Conservation (phyloP, 176 grass and related monocot species). For the Raddia guianensis region DNA sequence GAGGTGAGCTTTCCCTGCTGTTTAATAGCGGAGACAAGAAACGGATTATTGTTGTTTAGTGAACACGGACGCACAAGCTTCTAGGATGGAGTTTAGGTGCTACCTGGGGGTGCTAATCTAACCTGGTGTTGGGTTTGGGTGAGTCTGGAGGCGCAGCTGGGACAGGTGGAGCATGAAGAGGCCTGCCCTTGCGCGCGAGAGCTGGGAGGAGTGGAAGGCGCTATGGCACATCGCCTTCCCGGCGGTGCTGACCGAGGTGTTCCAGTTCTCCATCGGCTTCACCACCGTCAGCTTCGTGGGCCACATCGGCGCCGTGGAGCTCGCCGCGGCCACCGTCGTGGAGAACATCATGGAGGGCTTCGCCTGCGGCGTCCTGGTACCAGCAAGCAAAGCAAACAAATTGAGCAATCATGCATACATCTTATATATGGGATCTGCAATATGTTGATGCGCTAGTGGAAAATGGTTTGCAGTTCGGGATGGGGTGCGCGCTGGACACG, state of each 20-base stretch:
- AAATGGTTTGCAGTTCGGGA: constrained; percentile 42
- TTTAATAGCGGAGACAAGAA: neutral
- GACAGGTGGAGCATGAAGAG: constrained; percentile 14
- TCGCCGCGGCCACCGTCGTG: constrained; percentile 63
- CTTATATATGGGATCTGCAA: too few species aligned
- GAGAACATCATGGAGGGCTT: constrained; percentile 61
- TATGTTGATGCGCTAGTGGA: too few species aligned
- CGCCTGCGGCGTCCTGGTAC: constrained; percentile 54
- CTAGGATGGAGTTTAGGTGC: neutral
- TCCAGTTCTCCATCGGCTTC: constrained; percentile 72
- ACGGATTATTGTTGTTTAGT: neutral
- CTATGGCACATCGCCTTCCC: constrained; percentile 64
- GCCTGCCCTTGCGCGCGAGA: constrained; percentile 10
- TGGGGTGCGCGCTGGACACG: constrained; percentile 69
- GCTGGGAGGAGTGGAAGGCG: constrained; percentile 56
- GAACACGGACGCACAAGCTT: neutral
- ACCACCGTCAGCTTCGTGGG: constrained; percentile 67
- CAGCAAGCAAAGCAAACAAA: neutral
- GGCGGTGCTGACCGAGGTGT: constrained; percentile 58
- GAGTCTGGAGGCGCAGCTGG: too few species aligned
- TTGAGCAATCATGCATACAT: too few species aligned
- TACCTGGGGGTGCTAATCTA: neutral
- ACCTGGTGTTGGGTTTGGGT: too few species aligned
- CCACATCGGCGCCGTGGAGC: constrained; percentile 59
- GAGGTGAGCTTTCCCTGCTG: too few species aligned